Evolutionary conservation across 805 yeast species (phyloP).

Genomic region (Jamesozyma spencerorum): DNA sequence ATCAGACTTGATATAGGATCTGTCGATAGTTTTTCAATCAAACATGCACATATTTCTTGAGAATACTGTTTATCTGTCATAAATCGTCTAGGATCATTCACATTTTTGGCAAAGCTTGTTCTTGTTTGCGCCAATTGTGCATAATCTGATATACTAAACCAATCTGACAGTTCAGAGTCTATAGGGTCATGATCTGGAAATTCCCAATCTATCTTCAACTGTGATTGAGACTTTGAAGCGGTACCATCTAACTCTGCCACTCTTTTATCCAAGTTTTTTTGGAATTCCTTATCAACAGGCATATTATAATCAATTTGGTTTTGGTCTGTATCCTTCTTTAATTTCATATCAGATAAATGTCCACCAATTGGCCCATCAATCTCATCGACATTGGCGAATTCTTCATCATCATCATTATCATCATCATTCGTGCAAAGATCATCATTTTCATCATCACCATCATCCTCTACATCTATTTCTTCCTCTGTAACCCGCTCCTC

Average conservation of each 20-base stretch:
- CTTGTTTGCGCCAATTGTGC: slow-evolving; percentile 10
- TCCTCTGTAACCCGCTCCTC: slow-evolving; percentile 5
- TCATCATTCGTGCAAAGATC: slow-evolving; percentile 8
- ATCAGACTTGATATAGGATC: slow-evolving; percentile 9
- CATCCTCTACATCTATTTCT: slow-evolving; percentile 1
- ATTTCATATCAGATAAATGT: slow-evolving; percentile 6
- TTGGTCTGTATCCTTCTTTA: not conserved
- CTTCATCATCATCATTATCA: slow-evolving; percentile 24
- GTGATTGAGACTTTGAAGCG: slow-evolving; percentile 25
- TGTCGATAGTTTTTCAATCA: slow-evolving; percentile 3
- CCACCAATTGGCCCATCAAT: slow-evolving; percentile 27
- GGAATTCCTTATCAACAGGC: slow-evolving; percentile 31
- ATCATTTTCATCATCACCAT: slow-evolving; percentile 2
- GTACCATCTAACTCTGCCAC: slow-evolving; percentile 25
- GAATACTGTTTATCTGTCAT: slow-evolving; percentile 16
- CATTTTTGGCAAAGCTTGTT: slow-evolving; percentile 11
- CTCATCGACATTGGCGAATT: slow-evolving; percentile 31
- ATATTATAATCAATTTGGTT: slow-evolving; percentile 22
- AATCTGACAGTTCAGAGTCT: slow-evolving; percentile 36
- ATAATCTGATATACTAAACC: slow-evolving; percentile 35
- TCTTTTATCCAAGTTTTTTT: slow-evolving; percentile 28
- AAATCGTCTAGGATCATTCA: slow-evolving; percentile 8
- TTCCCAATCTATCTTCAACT: slow-evolving; percentile 38
- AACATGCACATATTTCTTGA: not conserved
- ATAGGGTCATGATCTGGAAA: slow-evolving; percentile 32